phyloP scores from a whole-genome alignment of 1,284 basidiomycete genomes.

The Xerocomus alliaceus region DNA sequence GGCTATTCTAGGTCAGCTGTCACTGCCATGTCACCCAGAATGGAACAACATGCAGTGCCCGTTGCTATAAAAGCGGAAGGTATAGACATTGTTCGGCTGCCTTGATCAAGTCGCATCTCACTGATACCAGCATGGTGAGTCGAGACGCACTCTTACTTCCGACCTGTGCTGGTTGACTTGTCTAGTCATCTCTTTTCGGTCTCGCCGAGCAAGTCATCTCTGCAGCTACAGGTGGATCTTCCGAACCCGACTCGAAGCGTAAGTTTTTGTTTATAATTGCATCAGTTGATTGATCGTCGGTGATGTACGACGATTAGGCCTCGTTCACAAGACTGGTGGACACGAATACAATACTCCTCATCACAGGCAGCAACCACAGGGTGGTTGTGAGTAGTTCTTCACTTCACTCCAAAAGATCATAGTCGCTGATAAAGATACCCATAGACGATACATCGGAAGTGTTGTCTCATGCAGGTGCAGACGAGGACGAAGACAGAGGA shows the following conservation, averaged over 20 bases:
- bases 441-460: constrained; percentile 68
- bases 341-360: constrained; percentile 64
- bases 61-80: constrained; percentile 21
- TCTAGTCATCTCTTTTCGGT: constrained; percentile 67
- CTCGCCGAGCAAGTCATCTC: constrained; percentile 64
- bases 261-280: constrained; percentile 13
- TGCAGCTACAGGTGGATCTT: constrained; percentile 54
- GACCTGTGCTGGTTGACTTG: constrained; percentile 9
- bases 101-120: constrained; percentile 10
- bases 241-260: constrained; percentile 25
- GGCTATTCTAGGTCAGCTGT: constrained; percentile 26
- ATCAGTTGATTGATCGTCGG: constrained; percentile 17
- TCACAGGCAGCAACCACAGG: constrained; percentile 37
- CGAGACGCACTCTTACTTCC: neutral
- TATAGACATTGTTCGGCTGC: constrained; percentile 18
- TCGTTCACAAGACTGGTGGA: constrained; percentile 59
- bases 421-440: constrained; percentile 3
- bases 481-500: constrained; percentile 14
- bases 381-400: constrained; percentile 41
- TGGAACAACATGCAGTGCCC: constrained; percentile 29
- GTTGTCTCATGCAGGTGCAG: constrained; percentile 47
- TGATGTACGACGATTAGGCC: constrained; percentile 22
- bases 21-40: constrained; percentile 32
- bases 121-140: constrained; percentile 40
- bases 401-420: neutral